These are phyloP conservation scores for Pleurotus eryngii DNA, from an alignment of 768 basidiomycete species.

Conservation along the genomic window DNA sequence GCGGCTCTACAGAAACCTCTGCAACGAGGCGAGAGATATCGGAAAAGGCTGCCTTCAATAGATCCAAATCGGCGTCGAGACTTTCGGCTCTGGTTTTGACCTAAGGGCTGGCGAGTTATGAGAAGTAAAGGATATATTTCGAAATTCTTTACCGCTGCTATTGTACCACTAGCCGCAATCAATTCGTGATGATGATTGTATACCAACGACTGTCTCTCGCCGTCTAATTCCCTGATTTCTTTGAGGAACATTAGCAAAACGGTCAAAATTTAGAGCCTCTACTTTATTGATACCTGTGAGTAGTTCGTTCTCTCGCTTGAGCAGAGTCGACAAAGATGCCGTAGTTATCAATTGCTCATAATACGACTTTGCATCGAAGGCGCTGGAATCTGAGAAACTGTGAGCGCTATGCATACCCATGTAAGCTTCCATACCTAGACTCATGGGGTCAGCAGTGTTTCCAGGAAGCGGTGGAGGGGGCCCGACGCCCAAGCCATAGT, in stretches of 20 bases:
- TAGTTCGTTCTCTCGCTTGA: slow-evolving; percentile 83
- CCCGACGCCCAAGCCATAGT: slow-evolving; percentile 82
- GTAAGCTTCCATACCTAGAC: slow-evolving; percentile 51
- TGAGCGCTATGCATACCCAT: slow-evolving; percentile 4
- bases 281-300: slow-evolving; percentile 40
- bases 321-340: slow-evolving; percentile 63
- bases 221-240: slow-evolving; percentile 88
- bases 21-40: slow-evolving; percentile 80
- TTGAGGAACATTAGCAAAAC: neutral
- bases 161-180: slow-evolving; percentile 90
- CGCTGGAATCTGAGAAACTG: slow-evolving; percentile 58
- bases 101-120: slow-evolving; percentile 31
- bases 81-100: slow-evolving; percentile 88
- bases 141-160: slow-evolving; percentile 60
- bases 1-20: slow-evolving; percentile 55
- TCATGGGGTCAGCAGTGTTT: slow-evolving; percentile 72
- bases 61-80: slow-evolving; percentile 80
- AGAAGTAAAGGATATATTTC: neutral
- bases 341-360: slow-evolving; percentile 87
- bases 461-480: slow-evolving; percentile 61
- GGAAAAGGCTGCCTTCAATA: slow-evolving; percentile 75
- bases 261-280: too few species aligned
- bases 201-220: slow-evolving; percentile 86
- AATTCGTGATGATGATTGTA: slow-evolving; percentile 96
- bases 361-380: slow-evolving; percentile 80